These are phyloP conservation scores for carrot (Daucus carota) DNA, from an alignment of 129 eudicot species.

Conservation along the genomic window DH1_v3.0 NC_030384.2:41185001-41185500, in stretches of 20 bases:
- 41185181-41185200: not conserved
- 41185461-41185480: no score
- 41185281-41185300: not conserved
- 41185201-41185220: not conserved
- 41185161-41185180: not conserved
- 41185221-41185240: not conserved
- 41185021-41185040: not conserved
- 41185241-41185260: not conserved
- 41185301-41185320: not conserved
- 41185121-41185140: not conserved
- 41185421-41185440: not conserved
- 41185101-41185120: not conserved
- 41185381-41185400: not conserved
- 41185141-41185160: not conserved
- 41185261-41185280: not conserved
- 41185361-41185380: not conserved
- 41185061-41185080: not conserved
- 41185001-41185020: not conserved
- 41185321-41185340: not conserved
- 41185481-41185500: not conserved
- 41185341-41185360: not conserved
- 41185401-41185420: not conserved
- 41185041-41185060: not conserved
- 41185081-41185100: not conserved
- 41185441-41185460: no score